phyloP scores from a whole-genome alignment of 2,329 filamentous ascomycete genomes.

The Cercospora sojina region DNA sequence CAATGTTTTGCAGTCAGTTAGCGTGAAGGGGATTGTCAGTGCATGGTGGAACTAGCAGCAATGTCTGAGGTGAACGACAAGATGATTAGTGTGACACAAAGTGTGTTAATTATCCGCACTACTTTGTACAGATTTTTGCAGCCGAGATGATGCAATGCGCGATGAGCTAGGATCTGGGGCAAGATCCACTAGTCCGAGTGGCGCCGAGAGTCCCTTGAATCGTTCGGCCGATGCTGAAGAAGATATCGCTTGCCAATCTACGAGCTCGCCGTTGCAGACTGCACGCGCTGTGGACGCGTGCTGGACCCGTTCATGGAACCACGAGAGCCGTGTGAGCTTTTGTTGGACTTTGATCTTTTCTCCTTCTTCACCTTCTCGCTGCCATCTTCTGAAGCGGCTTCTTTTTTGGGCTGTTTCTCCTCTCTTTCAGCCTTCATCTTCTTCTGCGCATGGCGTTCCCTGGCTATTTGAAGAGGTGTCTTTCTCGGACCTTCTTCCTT shows the following conservation, averaged over 20 bases:
- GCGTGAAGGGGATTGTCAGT: neutral
- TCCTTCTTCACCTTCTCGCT: conserved; percentile 19
- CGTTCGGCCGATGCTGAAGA: neutral
- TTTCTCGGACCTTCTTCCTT: conserved; percentile 38
- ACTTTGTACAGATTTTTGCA: conserved; percentile 7
- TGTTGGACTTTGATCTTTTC: conserved; percentile 28
- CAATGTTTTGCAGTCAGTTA: neutral
- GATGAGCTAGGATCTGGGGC: conserved; percentile 6
- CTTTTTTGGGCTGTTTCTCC: conserved; percentile 27
- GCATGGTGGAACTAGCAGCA: neutral
- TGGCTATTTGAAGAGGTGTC: conserved; percentile 57
- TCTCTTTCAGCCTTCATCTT: conserved; percentile 40
- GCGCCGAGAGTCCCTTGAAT: conserved; percentile 4
- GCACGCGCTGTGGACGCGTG: conserved; percentile 12
- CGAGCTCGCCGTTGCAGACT: conserved; percentile 8
- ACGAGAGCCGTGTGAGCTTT: conserved; percentile 8
- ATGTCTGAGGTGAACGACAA: neutral
- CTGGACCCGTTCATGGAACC: conserved; percentile 9
- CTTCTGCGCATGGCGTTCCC: conserved; percentile 55
- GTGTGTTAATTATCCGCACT: neutral
- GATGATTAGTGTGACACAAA: neutral
- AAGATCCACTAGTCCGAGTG: conserved; percentile 20
- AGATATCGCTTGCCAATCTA: conserved; percentile 1
- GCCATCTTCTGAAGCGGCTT: neutral
- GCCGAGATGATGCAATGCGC: conserved; percentile 12